Percentiles rank a stretch among this genome's conserved stretches.
These are phyloP conservation scores for Kalmusia sp. DNA, from an alignment of 2,329 filamentous ascomycete genomes.

Conservation along the genomic window DNA sequence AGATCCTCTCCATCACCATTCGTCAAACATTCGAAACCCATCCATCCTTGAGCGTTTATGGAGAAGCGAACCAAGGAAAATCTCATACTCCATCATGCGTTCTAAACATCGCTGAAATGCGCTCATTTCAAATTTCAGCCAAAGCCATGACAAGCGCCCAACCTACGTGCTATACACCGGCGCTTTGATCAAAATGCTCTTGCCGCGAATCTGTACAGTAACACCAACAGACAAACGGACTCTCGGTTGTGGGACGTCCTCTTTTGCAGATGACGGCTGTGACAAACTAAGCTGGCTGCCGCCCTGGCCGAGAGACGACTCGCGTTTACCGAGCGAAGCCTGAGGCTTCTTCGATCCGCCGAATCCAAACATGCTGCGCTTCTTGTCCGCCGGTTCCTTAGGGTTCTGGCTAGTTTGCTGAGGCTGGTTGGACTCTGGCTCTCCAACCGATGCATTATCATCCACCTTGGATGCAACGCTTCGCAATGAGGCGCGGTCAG, in stretches of 20 bases:
- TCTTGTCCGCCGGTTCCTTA: constrained; percentile 41
- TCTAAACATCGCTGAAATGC: constrained; percentile 24
- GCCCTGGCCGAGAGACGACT: constrained; percentile 46
- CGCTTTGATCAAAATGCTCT: constrained; percentile 57
- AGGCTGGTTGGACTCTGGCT: constrained; percentile 33
- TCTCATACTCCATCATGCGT: background rate
- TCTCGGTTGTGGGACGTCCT: constrained; percentile 51
- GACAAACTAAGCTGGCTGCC: constrained; percentile 45
- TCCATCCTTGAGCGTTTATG: background rate
- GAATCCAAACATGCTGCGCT: constrained; percentile 53
- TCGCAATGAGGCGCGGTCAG: constrained; percentile 48
- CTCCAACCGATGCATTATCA: constrained; percentile 34
- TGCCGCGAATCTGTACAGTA: constrained; percentile 56
- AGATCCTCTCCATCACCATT: background rate
- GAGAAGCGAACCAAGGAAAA: background rate
- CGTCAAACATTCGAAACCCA: background rate
- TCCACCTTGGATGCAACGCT: constrained; percentile 43
- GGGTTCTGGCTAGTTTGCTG: constrained; percentile 28
- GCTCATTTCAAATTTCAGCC: constrained; percentile 17
- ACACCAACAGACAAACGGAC: constrained; percentile 58
- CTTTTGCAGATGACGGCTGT: constrained; percentile 45
- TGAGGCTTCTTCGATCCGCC: constrained; percentile 48
- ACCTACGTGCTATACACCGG: constrained; percentile 50
- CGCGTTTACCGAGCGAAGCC: constrained; percentile 48
- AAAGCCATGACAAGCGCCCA: constrained; percentile 1